Percentiles rank a stretch among this genome's conserved stretches.
phyloP scores from a whole-genome alignment of 2,329 filamentous ascomycete species.

The Hypoxylon sp. region DNA sequence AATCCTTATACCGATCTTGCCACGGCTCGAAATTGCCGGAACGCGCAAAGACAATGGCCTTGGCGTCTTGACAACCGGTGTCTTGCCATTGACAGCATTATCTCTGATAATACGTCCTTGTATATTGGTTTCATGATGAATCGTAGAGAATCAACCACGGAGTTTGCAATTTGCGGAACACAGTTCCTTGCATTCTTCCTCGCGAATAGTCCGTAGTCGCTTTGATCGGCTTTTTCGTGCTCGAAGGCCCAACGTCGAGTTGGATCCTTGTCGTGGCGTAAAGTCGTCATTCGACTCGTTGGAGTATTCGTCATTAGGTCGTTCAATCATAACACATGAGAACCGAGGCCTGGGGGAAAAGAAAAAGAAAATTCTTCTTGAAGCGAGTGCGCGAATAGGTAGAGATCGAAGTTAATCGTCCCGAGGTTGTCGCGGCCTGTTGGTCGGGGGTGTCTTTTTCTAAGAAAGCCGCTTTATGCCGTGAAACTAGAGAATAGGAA shows the following conservation, averaged over 20 bases:
- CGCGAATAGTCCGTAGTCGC: constrained; percentile 45
- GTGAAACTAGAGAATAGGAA: constrained; percentile 49
- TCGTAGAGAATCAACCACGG: constrained; percentile 45
- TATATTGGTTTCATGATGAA: constrained; percentile 44
- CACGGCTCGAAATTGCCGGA: constrained; percentile 42
- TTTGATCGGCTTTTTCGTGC: constrained; percentile 45
- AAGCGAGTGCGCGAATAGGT: constrained; percentile 54
- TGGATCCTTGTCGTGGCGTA: constrained; percentile 53
- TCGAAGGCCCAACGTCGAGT: constrained; percentile 51
- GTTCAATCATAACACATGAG: constrained; percentile 60
- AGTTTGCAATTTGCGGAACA: constrained; percentile 40
- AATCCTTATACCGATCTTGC: constrained; percentile 47
- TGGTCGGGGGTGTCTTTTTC: constrained; percentile 55
- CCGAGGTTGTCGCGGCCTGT: constrained; percentile 47
- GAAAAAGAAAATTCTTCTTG: constrained; percentile 51
- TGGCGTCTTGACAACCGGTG: constrained; percentile 49
- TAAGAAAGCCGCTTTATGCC: constrained; percentile 59
- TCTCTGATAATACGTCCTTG: constrained; percentile 44
- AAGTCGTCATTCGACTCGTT: constrained; percentile 58
- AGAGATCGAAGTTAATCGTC: constrained; percentile 33
- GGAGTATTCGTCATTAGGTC: constrained; percentile 50
- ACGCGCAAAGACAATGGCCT: constrained; percentile 38
- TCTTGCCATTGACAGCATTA: constrained; percentile 45
- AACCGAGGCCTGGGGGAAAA: constrained; percentile 52
- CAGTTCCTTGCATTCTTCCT: constrained; percentile 45